Conservation (phyloP, 176 grass and related monocot genomes). For the Metroxylon sagu region DNA sequence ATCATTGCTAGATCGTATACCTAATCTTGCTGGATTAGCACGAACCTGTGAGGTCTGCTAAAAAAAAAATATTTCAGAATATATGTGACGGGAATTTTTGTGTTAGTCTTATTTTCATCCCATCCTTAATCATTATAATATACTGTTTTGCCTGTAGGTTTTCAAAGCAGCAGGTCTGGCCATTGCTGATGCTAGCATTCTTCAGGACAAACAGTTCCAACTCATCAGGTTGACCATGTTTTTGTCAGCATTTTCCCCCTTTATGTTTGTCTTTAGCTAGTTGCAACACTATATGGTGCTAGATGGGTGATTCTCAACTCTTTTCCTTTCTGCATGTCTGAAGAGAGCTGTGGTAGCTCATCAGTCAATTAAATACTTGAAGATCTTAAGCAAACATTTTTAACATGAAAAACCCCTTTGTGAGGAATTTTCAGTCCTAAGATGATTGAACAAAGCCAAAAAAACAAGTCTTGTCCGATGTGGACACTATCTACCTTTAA, state of each 20-base stretch:
- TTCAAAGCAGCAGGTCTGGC: slow-evolving; percentile 56
- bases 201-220: slow-evolving; percentile 85
- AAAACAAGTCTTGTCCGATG: too few species aligned
- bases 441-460: too few species aligned
- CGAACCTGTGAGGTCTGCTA: slow-evolving; percentile 65
- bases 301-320: too few species aligned
- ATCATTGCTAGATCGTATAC: slow-evolving; percentile 77
- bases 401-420: too few species aligned
- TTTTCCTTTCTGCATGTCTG: too few species aligned
- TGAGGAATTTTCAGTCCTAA: too few species aligned
- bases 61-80: neutral
- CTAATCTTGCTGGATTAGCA: slow-evolving; percentile 84
- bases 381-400: too few species aligned
- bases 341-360: too few species aligned
- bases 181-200: slow-evolving; percentile 56
- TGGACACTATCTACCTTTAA: too few species aligned
- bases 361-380: too few species aligned
- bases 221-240: slow-evolving; percentile 59
- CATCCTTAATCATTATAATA: neutral
- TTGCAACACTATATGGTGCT: too few species aligned
- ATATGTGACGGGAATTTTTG: neutral
- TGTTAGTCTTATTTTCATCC: neutral
- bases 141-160: slow-evolving; percentile 27
- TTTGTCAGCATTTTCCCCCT: neutral
- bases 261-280: too few species aligned